These are phyloP conservation scores for Scutellaria barbata DNA, from an alignment of 257 asterid species.

Conservation along the genomic window DNA sequence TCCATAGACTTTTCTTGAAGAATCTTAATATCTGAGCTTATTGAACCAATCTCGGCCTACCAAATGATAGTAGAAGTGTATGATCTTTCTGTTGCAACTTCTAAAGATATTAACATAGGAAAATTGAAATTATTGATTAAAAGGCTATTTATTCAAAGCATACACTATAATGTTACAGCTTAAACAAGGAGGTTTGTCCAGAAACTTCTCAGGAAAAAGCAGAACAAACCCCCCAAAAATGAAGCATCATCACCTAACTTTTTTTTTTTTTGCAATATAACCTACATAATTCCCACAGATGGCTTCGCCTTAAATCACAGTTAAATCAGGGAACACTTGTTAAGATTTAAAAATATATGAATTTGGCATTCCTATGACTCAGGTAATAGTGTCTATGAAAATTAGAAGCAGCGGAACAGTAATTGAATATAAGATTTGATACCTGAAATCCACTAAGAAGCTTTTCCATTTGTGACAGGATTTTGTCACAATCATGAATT, in stretches of 20 bases:
- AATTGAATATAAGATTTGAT: conserved; percentile 24
- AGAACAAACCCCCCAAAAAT: neutral
- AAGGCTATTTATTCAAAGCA: neutral
- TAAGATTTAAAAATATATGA: neutral
- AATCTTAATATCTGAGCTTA: conserved; percentile 93
- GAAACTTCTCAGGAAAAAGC: neutral
- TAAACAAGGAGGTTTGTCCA: conserved; percentile 26
- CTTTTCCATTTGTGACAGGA: conserved; percentile 83
- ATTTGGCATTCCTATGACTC: conserved; percentile 1
- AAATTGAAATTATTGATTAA: neutral
- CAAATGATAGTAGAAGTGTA: conserved; percentile 34
- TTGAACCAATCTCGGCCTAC: conserved; percentile 95
- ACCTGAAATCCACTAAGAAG: conserved; percentile 92
- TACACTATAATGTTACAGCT: conserved; percentile 24
- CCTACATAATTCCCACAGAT: conserved; percentile 23
- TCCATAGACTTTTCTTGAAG: conserved; percentile 99
- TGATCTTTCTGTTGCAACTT: conserved; percentile 32
- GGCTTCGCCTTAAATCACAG: conserved; percentile 18
- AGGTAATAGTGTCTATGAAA: conserved; percentile 10
- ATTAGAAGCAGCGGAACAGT: neutral
- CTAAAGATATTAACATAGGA: neutral
- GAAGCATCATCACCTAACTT: conserved; percentile 11
- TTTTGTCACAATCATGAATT: conserved; percentile 82
- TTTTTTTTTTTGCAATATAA: neutral
- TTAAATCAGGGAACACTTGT: conserved; percentile 2